Evolutionary conservation across 768 basidiomycete genomes (phyloP), one percentile per base, ranked within the genome.

Genomic region (Boletus edulis): DNA sequence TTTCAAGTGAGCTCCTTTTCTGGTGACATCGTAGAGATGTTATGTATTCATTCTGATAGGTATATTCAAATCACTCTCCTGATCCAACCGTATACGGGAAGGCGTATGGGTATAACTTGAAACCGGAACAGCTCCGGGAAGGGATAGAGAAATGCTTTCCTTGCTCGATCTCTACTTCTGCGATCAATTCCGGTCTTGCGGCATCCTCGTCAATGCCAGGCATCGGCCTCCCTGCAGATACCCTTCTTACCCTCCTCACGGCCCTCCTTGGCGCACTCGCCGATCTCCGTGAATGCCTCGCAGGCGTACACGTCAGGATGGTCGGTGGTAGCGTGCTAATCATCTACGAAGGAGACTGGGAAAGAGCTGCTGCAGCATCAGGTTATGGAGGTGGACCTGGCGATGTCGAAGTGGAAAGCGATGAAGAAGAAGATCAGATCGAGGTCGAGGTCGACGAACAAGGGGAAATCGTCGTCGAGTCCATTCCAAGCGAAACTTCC

Each of bases 91-190:
- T 79, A 54, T 89, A 86, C 0, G 82, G 86, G 1, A 94, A 87
- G 66, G 63, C 75, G 2, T 97, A 90, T 64, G 95, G 96, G 40
- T 90, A 86, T 62, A 78, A 84, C 13, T 79, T 98, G 67, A 82
- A 80, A 57, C 65, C 78, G 2, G 68, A 80, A 13, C 82, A 94
- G 40, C 82, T 98, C 9, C 81, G 83, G 0, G 78, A 85, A n/a
- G 95, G 89, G 10, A 80, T 96, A 37, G 76, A 79, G 3, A 77
- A 79, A 11, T 95, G 94, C 74, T 94, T 97, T 74, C 89, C 91
- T 22, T 69, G 81, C 38, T 74, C 62, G 13, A 40, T 22, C 64
- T 48, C 60, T 31, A 18, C 60, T 37, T 48, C 59, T 27, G n/a
- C 17, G 9, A 32, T 60, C 15, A 37, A 57, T 5, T 35, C 55